phyloP scores from a whole-genome alignment of 768 basidiomycete genomes.

The Collybia nuda region DNA sequence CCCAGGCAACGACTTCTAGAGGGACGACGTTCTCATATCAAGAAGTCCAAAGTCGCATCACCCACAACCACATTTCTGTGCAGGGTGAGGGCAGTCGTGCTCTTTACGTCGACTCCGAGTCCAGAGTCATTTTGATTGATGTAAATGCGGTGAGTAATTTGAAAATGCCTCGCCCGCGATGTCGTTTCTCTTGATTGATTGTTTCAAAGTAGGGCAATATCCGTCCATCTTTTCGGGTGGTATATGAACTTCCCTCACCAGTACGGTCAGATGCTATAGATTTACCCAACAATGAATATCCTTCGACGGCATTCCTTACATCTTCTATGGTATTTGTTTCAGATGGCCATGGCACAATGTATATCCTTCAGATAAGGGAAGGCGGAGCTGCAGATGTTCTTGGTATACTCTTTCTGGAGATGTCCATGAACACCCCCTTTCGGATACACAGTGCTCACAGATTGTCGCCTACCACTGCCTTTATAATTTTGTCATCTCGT shows the following conservation, averaged over 20 bases:
- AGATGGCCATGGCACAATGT: constrained; percentile 71
- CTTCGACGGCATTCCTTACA: constrained; percentile 62
- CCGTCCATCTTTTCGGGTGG: constrained; percentile 49
- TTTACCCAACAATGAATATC: constrained; percentile 65
- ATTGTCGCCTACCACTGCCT: constrained; percentile 34
- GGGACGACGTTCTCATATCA: constrained; percentile 68
- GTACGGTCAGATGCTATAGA: constrained; percentile 40
- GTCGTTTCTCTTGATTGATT: constrained; percentile 6
- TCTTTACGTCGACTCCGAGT: constrained; percentile 67
- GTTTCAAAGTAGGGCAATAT: constrained; percentile 47
- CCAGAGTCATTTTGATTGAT: constrained; percentile 59
- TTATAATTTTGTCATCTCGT: constrained; percentile 61
- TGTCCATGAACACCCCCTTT: constrained; percentile 36
- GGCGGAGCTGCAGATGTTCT: constrained; percentile 40
- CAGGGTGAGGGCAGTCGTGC: constrained; percentile 45
- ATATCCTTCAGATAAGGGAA: constrained; percentile 49
- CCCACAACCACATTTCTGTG: constrained; percentile 76
- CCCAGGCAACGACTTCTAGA: constrained; percentile 62
- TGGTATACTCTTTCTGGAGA: constrained; percentile 50
- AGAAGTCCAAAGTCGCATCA: constrained; percentile 81
- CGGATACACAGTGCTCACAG: constrained; percentile 29
- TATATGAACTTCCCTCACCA: constrained; percentile 62
- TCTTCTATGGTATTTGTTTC: constrained; percentile 51
- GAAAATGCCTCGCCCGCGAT: background rate
- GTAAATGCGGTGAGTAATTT: constrained; percentile 52